Evolutionary conservation across 768 basidiomycete genomes (phyloP).

Genomic region (Ramaria rubella): DNA sequence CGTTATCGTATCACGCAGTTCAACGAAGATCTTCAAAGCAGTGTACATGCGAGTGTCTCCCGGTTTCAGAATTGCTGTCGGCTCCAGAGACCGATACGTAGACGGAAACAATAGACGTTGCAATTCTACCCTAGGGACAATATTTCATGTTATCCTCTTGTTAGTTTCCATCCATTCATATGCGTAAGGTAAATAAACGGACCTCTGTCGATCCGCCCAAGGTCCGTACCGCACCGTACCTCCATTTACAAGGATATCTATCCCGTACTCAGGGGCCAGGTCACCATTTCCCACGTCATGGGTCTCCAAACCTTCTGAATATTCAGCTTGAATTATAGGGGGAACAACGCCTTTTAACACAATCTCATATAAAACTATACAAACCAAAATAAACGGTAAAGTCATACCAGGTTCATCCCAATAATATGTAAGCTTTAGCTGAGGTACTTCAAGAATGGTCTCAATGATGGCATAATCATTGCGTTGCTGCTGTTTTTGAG

Average conservation of each 20-base stretch:
- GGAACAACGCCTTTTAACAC: slow-evolving; percentile 2
- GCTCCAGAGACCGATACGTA: slow-evolving; percentile 56
- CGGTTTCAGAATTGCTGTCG: slow-evolving; percentile 53
- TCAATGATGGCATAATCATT: slow-evolving; percentile 84
- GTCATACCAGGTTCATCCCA: slow-evolving; percentile 65
- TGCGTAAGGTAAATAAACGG: slow-evolving; percentile 13
- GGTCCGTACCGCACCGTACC: slow-evolving; percentile 84
- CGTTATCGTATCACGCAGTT: slow-evolving; percentile 69
- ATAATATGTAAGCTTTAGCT: slow-evolving; percentile 80
- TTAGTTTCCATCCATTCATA: not conserved
- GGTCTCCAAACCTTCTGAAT: not conserved
- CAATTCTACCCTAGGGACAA: slow-evolving; percentile 50
- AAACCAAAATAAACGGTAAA: not conserved
- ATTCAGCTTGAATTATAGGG: too few species aligned
- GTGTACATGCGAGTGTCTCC: slow-evolving; percentile 85
- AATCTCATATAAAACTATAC: not conserved
- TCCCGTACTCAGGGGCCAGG: slow-evolving; percentile 86
- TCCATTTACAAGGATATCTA: slow-evolving; percentile 74
- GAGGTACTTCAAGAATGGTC: slow-evolving; percentile 69
- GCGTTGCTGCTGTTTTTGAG: not conserved
- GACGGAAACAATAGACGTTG: slow-evolving; percentile 82
- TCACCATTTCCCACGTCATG: slow-evolving; percentile 83
- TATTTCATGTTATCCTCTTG: not conserved
- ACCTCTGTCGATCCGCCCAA: slow-evolving; percentile 95
- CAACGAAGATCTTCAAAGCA: slow-evolving; percentile 70